Conservation (phyloP, 139 green algal genomes). For the Gonium pectorale region DNA sequence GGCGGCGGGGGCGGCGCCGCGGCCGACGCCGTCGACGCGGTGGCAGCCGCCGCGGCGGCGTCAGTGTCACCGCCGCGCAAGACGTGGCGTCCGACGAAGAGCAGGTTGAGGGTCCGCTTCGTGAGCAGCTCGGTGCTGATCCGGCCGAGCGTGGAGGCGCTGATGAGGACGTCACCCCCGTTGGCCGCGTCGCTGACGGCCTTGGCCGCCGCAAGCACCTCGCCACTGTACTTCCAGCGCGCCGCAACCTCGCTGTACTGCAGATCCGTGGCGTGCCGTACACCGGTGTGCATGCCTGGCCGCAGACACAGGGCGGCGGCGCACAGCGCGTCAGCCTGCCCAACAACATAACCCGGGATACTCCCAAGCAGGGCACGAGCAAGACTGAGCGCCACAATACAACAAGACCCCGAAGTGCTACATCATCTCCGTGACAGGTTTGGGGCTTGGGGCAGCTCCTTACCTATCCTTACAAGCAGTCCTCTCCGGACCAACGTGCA, state of each 20-base stretch:
- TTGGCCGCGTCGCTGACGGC: slow-evolving; percentile 38
- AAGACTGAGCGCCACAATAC: too few relatives aligned
- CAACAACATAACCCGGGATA: too few relatives aligned
- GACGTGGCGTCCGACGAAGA: slow-evolving; percentile 30
- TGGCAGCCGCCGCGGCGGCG: neutral
- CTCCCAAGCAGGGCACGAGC: too few relatives aligned
- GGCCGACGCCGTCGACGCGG: too few relatives aligned
- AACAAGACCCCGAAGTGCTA: too few relatives aligned
- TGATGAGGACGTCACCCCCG: slow-evolving; percentile 28
- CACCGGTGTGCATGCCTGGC: slow-evolving; percentile 33
- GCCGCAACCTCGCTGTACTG: slow-evolving; percentile 36
- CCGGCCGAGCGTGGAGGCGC: neutral
- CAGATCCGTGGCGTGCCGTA: slow-evolving; percentile 4
- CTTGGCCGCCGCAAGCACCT: slow-evolving; percentile 18
- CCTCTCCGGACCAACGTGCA: slow-evolving; percentile 20
- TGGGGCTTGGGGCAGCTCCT: too few relatives aligned
- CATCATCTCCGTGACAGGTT: too few relatives aligned
- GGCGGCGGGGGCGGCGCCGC: neutral
- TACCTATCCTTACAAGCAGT: slow-evolving; percentile 3
- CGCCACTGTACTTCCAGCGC: slow-evolving; percentile 42
- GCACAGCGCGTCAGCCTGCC: too few relatives aligned
- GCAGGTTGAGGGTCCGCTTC: slow-evolving; percentile 11
- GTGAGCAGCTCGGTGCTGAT: neutral
- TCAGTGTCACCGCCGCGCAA: neutral
- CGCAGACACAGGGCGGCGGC: too few relatives aligned